Conservation (phyloP, 2,329 filamentous ascomycete genomes). For the Fusarium sambucinum region DNA sequence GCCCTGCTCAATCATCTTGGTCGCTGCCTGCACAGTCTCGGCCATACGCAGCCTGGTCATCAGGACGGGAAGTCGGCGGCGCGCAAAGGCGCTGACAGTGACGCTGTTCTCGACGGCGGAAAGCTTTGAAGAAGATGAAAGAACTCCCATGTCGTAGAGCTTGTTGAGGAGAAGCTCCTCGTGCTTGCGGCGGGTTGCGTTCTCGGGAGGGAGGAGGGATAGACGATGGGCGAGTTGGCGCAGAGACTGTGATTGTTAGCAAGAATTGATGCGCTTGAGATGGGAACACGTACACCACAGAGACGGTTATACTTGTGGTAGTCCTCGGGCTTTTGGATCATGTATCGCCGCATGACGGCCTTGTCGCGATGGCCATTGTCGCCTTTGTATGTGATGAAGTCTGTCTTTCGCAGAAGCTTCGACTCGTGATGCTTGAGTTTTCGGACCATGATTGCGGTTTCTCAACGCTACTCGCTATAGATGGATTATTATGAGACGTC, state of each 20-base stretch:
- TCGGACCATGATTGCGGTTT: constrained; percentile 79
- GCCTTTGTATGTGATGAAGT: constrained; percentile 94
- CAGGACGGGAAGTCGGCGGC: constrained; percentile 85
- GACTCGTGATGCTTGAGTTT: constrained; percentile 98
- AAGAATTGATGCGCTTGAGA: constrained; percentile 38
- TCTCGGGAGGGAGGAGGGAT: constrained; percentile 82
- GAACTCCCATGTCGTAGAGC: constrained; percentile 90
- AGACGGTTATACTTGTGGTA: constrained; percentile 77
- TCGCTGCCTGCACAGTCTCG: constrained; percentile 86
- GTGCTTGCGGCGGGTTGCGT: constrained; percentile 81
- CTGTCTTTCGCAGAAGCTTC: constrained; percentile 91
- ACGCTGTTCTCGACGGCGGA: constrained; percentile 88
- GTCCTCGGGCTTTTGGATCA: constrained; percentile 89
- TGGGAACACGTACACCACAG: constrained; percentile 69
- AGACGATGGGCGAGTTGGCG: constrained; percentile 91
- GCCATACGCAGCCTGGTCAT: constrained; percentile 94
- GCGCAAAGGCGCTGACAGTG: constrained; percentile 89
- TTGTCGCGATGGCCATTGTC: constrained; percentile 89
- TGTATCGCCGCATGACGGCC: constrained; percentile 83
- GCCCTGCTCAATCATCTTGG: constrained; percentile 91
- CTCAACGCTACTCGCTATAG: background rate
- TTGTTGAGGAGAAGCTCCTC: constrained; percentile 91
- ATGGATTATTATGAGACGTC: background rate
- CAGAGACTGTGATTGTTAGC: constrained; percentile 68
- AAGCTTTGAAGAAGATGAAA: constrained; percentile 80